phyloP scores from a whole-genome alignment of 1,284 basidiomycete species.

The Marasmius fiardii region DNA sequence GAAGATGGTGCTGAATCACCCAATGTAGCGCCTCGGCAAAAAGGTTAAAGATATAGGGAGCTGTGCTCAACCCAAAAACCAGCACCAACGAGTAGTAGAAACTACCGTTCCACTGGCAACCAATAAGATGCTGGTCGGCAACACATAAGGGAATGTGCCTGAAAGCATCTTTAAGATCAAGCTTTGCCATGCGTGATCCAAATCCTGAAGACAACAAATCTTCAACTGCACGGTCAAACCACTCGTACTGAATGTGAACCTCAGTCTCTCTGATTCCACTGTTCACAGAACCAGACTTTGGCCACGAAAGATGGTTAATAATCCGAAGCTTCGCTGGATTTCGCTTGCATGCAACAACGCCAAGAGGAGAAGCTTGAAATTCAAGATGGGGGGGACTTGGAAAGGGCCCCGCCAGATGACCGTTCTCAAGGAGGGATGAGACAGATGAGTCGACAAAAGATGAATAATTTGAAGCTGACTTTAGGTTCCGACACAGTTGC shows the following conservation, averaged over 20 bases:
- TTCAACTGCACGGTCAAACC: constrained; percentile 20
- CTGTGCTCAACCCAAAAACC: too few relatives aligned
- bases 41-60: too few relatives aligned
- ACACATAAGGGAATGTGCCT: too few relatives aligned
- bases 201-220: constrained; percentile 22
- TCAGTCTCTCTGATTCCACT: constrained; percentile 32
- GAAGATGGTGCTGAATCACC: background rate
- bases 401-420: constrained; percentile 24
- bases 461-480: background rate
- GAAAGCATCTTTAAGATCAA: too few relatives aligned
- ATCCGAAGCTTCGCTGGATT: constrained; percentile 23
- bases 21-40: too few relatives aligned
- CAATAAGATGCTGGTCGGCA: too few relatives aligned
- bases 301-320: constrained; percentile 38
- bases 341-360: constrained; percentile 27
- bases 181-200: constrained; percentile 20
- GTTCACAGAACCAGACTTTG: constrained; percentile 29
- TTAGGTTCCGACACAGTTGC: background rate
- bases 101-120: too few relatives aligned
- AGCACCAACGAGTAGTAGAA: too few relatives aligned
- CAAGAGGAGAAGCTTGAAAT: too few relatives aligned
- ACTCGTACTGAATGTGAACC: constrained; percentile 28
- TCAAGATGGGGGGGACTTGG: constrained; percentile 17
- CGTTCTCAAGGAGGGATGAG: constrained; percentile 8
- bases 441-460: constrained; percentile 14